phyloP scores from a whole-genome alignment of 139 green algal genomes.

The Chlamydomonas eustigma region DNA sequence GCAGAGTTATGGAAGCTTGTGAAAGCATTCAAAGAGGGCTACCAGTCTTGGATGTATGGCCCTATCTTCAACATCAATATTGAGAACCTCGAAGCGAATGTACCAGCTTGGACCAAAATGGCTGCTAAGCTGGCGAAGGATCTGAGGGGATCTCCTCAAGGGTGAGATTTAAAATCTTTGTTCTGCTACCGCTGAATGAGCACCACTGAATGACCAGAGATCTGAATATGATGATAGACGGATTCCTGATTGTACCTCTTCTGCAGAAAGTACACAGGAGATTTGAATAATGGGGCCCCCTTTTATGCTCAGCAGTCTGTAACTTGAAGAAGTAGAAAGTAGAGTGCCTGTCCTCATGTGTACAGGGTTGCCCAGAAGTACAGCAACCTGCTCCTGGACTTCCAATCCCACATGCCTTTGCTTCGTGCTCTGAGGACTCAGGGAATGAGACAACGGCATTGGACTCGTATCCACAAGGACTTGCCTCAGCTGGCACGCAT shows the following conservation, averaged over 20 bases:
- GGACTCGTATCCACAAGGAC: slow-evolving; percentile 28
- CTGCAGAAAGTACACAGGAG: too few relatives aligned
- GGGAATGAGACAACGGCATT: slow-evolving; percentile 33
- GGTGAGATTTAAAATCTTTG: slow-evolving; percentile 18
- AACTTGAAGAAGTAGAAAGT: background rate
- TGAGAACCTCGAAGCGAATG: slow-evolving; percentile 23
- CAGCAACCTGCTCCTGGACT: slow-evolving; percentile 26
- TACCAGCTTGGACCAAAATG: slow-evolving; percentile 27
- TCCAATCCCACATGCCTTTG: slow-evolving; percentile 35
- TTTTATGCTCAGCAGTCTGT: too few relatives aligned
- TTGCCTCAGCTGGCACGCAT: slow-evolving; percentile 13
- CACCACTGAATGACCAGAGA: background rate
- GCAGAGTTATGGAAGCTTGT: slow-evolving; percentile 41
- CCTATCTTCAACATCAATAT: slow-evolving; percentile 32
- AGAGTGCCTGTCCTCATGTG: background rate
- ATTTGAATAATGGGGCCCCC: too few relatives aligned
- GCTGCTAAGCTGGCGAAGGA: slow-evolving; percentile 30
- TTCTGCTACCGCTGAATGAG: background rate
- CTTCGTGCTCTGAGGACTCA: slow-evolving; percentile 29
- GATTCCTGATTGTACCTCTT: too few relatives aligned
- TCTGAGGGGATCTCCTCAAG: slow-evolving; percentile 19
- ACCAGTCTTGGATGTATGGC: slow-evolving; percentile 39
- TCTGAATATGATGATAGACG: too few relatives aligned
- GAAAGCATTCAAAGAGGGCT: slow-evolving; percentile 25
- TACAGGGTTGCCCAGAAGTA: slow-evolving; percentile 35